Evolutionary conservation across 495 filamentous ascomycete genomes (phyloP).

Genomic region (Neurospora sp.): DNA sequence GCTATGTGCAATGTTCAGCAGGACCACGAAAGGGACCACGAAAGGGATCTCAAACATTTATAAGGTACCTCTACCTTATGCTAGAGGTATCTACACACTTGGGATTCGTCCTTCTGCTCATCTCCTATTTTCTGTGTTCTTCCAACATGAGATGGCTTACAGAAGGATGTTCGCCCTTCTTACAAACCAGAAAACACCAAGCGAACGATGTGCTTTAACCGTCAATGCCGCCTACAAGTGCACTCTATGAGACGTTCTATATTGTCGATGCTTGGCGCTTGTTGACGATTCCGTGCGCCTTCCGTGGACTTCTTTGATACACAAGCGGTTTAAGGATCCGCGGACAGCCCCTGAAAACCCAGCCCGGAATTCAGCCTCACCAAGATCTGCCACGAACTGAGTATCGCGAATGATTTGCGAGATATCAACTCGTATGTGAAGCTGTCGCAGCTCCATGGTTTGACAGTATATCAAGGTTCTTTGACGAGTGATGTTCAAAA

Average conservation of each 20-base stretch:
- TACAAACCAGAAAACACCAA: background rate
- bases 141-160: background rate
- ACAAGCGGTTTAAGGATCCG: slow-evolving; percentile 8
- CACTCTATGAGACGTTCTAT: background rate
- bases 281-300: background rate
- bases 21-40: background rate
- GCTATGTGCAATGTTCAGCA: background rate
- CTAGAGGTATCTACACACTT: background rate
- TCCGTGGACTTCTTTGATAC: slow-evolving; percentile 7
- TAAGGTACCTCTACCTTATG: too few relatives aligned
- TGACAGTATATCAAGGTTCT: too few relatives aligned
- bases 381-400: background rate
- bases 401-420: too few relatives aligned
- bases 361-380: background rate
- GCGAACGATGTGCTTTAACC: background rate
- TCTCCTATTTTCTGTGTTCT: background rate
- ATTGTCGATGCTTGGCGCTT: background rate
- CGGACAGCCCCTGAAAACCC: background rate
- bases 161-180: background rate
- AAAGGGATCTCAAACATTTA: too few relatives aligned
- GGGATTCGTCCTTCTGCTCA: slow-evolving; percentile 4
- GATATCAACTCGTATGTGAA: too few relatives aligned
- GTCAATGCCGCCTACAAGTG: background rate
- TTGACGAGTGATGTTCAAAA: too few relatives aligned
- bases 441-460: too few relatives aligned